A percentile compares a stretch with the other conserved stretches of the same genome.
Conservation (phyloP, 2,329 filamentous ascomycete species). For the Fusarium sp. region DNA sequence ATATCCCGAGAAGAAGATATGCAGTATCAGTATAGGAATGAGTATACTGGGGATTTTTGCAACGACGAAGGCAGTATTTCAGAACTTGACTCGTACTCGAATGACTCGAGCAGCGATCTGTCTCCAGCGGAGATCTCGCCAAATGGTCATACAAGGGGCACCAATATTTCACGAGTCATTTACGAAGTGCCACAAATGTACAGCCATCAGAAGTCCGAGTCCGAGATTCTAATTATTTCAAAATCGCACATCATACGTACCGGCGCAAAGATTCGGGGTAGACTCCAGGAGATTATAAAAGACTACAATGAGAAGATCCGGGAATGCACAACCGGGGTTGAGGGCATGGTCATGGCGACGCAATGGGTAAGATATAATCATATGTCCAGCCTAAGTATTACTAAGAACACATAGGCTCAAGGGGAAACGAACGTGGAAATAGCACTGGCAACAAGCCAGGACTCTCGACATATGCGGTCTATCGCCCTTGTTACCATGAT, state of each 20-base stretch:
- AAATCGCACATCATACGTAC: neutral
- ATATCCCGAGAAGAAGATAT: neutral
- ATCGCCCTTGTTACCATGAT: slow-evolving; percentile 22
- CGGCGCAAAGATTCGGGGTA: neutral
- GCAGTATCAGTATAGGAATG: neutral
- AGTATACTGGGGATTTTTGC: neutral
- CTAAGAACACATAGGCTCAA: neutral
- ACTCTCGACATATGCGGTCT: slow-evolving; percentile 15
- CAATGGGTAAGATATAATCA: neutral
- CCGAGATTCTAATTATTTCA: neutral
- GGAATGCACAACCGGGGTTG: slow-evolving; percentile 11
- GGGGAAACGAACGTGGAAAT: slow-evolving; percentile 22
- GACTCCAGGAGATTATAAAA: neutral
- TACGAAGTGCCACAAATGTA: too few relatives aligned
- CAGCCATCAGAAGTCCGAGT: too few relatives aligned
- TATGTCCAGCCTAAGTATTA: too few relatives aligned
- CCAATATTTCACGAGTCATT: too few relatives aligned
- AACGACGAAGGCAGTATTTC: neutral
- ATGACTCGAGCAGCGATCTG: neutral
- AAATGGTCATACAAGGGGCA: neutral
- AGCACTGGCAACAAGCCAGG: neutral
- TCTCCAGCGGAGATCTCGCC: neutral
- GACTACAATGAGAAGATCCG: slow-evolving; percentile 15
- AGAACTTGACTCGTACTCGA: neutral
- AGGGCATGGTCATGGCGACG: slow-evolving; percentile 21